A percentile compares a stretch with the other conserved stretches of the same genome.
phyloP scores from a whole-genome alignment of 2,329 filamentous ascomycete species.

The Colletotrichum sansevieriae region DNA sequence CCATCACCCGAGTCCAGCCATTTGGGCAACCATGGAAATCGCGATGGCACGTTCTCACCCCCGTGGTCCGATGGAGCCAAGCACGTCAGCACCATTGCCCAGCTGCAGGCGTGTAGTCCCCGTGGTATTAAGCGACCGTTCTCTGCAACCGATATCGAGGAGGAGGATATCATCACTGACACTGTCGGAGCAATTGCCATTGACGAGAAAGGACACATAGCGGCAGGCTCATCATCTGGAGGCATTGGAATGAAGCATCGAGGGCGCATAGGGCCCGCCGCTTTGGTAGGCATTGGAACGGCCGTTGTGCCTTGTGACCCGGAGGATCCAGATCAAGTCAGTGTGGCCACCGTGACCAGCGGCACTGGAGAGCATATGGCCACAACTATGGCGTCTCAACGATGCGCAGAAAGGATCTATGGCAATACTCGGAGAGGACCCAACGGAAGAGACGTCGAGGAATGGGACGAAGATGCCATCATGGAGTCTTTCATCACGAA shows the following conservation, averaged over 20 bases:
- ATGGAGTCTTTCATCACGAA: conserved; percentile 82
- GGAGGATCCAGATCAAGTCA: conserved; percentile 75
- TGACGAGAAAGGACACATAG: conserved; percentile 87
- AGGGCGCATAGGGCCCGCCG: conserved; percentile 91
- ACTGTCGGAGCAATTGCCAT: conserved; percentile 97
- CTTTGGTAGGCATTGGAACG: conserved; percentile 91
- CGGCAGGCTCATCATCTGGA: conserved; percentile 94
- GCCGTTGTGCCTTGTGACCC: conserved; percentile 84
- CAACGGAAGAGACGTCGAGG: conserved; percentile 72
- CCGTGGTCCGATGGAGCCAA: conserved; percentile 32
- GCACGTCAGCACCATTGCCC: conserved; percentile 30
- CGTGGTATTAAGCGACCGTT: conserved; percentile 54
- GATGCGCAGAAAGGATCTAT: conserved; percentile 88
- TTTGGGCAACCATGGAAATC: conserved; percentile 32
- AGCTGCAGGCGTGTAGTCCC: conserved; percentile 41
- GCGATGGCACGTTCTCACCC: conserved; percentile 41
- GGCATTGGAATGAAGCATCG: conserved; percentile 99
- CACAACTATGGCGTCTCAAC: conserved; percentile 89
- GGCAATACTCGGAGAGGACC: conserved; percentile 72
- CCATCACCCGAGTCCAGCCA: not conserved
- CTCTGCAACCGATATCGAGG: conserved; percentile 42
- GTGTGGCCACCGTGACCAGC: conserved; percentile 88
- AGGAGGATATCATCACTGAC: conserved; percentile 81
- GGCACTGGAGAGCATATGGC: conserved; percentile 99
- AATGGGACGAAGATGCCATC: conserved; percentile 81